A percentile compares a stretch with the other conserved stretches of the same genome.
phyloP scores from a whole-genome alignment of 495 filamentous ascomycete genomes.

The Talaromyces trachyspermus region DNA sequence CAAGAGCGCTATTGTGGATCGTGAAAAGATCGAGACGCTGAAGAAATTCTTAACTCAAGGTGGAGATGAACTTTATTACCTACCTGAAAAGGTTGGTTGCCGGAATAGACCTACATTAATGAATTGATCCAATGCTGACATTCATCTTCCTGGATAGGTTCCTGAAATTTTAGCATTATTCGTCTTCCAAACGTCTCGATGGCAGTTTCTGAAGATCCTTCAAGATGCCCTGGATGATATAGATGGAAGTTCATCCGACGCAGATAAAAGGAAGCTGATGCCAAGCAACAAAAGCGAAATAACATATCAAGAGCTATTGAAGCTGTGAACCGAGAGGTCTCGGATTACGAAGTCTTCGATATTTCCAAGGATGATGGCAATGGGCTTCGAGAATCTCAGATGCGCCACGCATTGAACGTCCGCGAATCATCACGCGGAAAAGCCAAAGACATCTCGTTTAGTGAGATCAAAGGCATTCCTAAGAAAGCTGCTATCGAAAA shows the following conservation, averaged over 20 bases:
- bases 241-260: slow-evolving; percentile 8
- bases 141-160: slow-evolving; percentile 44
- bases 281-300: slow-evolving; percentile 31
- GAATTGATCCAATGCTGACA: neutral
- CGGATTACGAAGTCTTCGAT: slow-evolving; percentile 29
- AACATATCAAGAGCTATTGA: slow-evolving; percentile 34
- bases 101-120: slow-evolving; percentile 8
- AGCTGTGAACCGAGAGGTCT: slow-evolving; percentile 24
- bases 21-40: slow-evolving; percentile 80
- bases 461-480: slow-evolving; percentile 42
- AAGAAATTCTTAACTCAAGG: slow-evolving; percentile 72
- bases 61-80: slow-evolving; percentile 70
- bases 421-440: neutral
- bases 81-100: slow-evolving; percentile 52
- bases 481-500: slow-evolving; percentile 34
- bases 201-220: slow-evolving; percentile 65
- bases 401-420: neutral
- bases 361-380: slow-evolving; percentile 13
- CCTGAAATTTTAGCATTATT: slow-evolving; percentile 78
- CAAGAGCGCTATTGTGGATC: slow-evolving; percentile 66
- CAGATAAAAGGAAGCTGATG: slow-evolving; percentile 22
- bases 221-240: slow-evolving; percentile 50
- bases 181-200: slow-evolving; percentile 81
- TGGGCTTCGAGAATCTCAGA: slow-evolving; percentile 25
- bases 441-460: slow-evolving; percentile 3